Conservation (phyloP, 2,329 filamentous ascomycete species). For the Fusarium sp. region DNA sequence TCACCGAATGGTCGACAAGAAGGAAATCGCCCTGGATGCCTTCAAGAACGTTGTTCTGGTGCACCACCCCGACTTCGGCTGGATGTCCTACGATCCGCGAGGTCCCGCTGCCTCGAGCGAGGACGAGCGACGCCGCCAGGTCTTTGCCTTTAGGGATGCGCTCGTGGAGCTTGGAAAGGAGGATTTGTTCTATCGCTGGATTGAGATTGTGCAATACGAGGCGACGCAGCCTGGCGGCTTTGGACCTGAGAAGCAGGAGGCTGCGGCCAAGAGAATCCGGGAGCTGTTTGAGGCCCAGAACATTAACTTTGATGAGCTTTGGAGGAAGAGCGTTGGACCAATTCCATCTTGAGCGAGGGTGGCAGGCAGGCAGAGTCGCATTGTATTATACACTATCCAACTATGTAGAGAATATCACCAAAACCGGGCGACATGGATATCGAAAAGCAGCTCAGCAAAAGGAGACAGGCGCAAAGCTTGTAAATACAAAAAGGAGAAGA, state of each 20-base stretch:
- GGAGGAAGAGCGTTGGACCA: conserved; percentile 66
- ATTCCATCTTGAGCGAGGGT: neutral
- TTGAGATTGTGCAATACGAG: conserved; percentile 92
- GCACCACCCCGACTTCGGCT: conserved; percentile 75
- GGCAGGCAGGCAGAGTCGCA: no score
- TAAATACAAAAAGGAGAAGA: neutral
- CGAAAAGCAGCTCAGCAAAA: neutral
- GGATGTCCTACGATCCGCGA: conserved; percentile 71
- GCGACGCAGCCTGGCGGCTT: conserved; percentile 83
- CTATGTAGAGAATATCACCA: neutral
- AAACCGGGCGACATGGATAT: neutral
- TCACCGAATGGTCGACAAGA: conserved; percentile 75
- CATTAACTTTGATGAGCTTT: conserved; percentile 86
- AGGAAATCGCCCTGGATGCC: conserved; percentile 70
- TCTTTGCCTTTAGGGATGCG: conserved; percentile 83
- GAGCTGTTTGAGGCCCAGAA: conserved; percentile 79
- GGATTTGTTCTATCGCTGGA: conserved; percentile 90
- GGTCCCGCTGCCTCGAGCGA: conserved; percentile 64
- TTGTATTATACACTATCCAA: neutral
- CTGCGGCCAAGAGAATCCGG: conserved; percentile 79
- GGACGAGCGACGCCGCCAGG: conserved; percentile 76
- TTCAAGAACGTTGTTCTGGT: conserved; percentile 80
- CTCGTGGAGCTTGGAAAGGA: conserved; percentile 84
- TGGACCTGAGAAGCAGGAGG: conserved; percentile 77
- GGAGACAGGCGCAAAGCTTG: neutral